These are phyloP conservation scores for Globisporangium parvum DNA, from an alignment of 352 stramenopile genomes.

Conservation along the genomic window DNA sequence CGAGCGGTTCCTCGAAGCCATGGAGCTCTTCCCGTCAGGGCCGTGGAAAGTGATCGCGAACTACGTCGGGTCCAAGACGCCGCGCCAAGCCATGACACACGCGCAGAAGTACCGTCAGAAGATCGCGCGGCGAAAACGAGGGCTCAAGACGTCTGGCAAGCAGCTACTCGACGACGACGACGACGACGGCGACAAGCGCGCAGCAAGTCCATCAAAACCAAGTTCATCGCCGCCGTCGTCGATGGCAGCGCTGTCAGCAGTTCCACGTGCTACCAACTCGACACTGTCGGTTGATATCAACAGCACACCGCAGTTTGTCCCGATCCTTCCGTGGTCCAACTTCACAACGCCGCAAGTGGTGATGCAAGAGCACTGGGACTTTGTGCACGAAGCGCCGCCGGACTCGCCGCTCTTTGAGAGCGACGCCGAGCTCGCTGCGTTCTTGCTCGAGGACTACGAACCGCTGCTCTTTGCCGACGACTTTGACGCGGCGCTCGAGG, in stretches of 20 bases:
- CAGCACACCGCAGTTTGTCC: constrained; percentile 6
- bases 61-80: constrained; percentile 19
- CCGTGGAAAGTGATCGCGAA: constrained; percentile 23
- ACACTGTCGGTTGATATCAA: neutral
- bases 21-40: constrained; percentile 20
- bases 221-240: neutral
- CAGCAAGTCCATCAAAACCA: neutral
- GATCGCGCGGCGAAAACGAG: constrained; percentile 16
- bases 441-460: constrained; percentile 19
- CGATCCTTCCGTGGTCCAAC: constrained; percentile 10
- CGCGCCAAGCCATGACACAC: constrained; percentile 23
- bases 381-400: constrained; percentile 5
- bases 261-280: neutral
- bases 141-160: constrained; percentile 14
- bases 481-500: constrained; percentile 7
- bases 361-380: constrained; percentile 16
- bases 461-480: constrained; percentile 14
- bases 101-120: constrained; percentile 27
- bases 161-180: neutral
- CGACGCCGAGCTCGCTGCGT: constrained; percentile 12
- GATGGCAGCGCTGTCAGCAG: neutral
- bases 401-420: constrained; percentile 13
- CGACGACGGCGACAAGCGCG: neutral
- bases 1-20: constrained; percentile 19
- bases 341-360: constrained; percentile 14